Evolutionary conservation across 1,284 basidiomycete genomes (phyloP).

Genomic region (Ceratobasidium theobromae): DNA sequence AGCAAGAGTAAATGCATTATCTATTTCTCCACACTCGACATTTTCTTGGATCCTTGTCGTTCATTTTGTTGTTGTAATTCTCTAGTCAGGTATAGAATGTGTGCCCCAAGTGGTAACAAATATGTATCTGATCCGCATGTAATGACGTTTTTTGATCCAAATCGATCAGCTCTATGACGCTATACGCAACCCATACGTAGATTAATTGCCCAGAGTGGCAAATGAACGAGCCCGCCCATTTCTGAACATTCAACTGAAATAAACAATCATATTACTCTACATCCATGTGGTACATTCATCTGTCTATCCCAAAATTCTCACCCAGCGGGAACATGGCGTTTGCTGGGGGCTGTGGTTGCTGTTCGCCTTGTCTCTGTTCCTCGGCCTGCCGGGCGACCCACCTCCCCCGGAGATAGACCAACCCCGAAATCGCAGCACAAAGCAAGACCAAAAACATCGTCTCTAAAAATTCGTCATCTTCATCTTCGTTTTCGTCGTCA

Average conservation of each 20-base stretch:
- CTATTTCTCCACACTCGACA: not conserved
- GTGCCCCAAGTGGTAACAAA: not conserved
- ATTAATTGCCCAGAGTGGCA: not conserved
- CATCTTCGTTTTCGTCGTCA: slow-evolving; percentile 52
- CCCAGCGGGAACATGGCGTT: slow-evolving; percentile 24
- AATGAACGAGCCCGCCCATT: not conserved
- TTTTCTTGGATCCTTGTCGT: not conserved
- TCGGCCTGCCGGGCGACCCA: slow-evolving; percentile 50
- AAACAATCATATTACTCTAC: not conserved
- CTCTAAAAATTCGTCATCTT: slow-evolving; percentile 65
- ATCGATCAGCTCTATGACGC: too few species aligned
- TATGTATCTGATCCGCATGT: too few species aligned
- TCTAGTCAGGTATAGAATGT: not conserved
- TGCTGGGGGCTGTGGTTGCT: not conserved
- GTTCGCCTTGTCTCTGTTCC: slow-evolving; percentile 3
- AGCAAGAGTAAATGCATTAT: not conserved
- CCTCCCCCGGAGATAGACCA: slow-evolving; percentile 70
- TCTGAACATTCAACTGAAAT: too few species aligned
- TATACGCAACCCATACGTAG: too few species aligned
- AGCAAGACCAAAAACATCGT: slow-evolving; percentile 68
- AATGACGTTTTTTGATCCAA: too few species aligned
- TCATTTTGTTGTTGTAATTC: not conserved
- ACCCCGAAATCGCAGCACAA: slow-evolving; percentile 62
- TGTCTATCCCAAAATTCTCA: slow-evolving; percentile 24
- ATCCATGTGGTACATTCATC: not conserved